Percentiles rank a stretch among this genome's conserved stretches.
These are phyloP conservation scores for Eucalyptus regnans DNA, from an alignment of 345 rosid genomes.

Conservation along the genomic window DNA sequence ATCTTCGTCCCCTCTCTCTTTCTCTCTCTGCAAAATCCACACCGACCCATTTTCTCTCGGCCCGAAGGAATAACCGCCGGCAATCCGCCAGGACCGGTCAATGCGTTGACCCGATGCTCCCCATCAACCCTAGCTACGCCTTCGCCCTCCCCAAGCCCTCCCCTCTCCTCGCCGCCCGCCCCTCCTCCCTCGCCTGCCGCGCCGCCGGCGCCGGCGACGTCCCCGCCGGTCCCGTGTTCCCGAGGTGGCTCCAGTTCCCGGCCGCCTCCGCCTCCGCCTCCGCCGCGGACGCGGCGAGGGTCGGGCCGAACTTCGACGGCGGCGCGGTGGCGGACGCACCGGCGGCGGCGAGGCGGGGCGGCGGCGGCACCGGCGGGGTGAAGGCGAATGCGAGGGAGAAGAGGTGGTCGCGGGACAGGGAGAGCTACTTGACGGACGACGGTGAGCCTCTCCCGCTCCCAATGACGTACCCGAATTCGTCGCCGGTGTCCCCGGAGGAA, in stretches of 20 bases:
- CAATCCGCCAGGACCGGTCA: background rate
- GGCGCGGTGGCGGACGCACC: slow-evolving; percentile 1
- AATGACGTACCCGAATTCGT: slow-evolving; percentile 76
- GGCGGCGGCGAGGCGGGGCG: slow-evolving; percentile 1
- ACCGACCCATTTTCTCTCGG: background rate
- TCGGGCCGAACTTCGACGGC: slow-evolving; percentile 30
- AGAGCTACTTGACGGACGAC: slow-evolving; percentile 67
- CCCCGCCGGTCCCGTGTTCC: slow-evolving; percentile 29
- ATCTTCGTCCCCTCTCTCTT: background rate
- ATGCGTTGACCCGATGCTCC: slow-evolving; percentile 32
- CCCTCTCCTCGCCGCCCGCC: background rate
- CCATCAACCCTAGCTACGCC: slow-evolving; percentile 31
- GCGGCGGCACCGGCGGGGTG: slow-evolving; percentile 9
- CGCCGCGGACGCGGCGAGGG: slow-evolving; percentile 28
- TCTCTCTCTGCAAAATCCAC: background rate
- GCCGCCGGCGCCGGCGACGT: slow-evolving; percentile 53
- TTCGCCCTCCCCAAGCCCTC: slow-evolving; percentile 26
- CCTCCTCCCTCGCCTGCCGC: slow-evolving; percentile 47
- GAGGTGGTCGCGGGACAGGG: slow-evolving; percentile 70
- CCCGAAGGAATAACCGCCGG: background rate
- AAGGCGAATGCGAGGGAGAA: slow-evolving; percentile 52
- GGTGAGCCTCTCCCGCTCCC: slow-evolving; percentile 87
- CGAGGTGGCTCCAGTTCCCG: slow-evolving; percentile 33
- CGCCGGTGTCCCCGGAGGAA: slow-evolving; percentile 67
- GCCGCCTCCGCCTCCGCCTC: background rate